phyloP scores from a whole-genome alignment of 2,329 filamentous ascomycete genomes.

The Pestalotiopsis sp. region DNA sequence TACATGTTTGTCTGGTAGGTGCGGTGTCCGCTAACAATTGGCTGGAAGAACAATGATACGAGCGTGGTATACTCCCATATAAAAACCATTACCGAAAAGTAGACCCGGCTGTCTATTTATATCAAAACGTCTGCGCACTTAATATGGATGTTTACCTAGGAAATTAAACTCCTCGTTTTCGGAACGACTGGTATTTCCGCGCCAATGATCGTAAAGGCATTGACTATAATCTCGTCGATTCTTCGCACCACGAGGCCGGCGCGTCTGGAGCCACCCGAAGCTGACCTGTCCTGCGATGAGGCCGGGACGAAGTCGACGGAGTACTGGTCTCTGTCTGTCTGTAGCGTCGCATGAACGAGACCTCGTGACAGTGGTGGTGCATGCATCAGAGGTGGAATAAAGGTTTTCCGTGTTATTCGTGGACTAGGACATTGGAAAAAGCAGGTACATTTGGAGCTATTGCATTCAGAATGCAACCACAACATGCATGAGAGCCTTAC shows the following conservation, averaged over 20 bases:
- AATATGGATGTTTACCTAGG: neutral
- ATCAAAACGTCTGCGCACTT: neutral
- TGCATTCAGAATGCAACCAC: neutral
- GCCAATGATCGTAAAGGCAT: neutral
- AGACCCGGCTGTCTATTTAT: neutral
- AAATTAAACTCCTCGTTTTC: neutral
- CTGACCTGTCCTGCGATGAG: neutral
- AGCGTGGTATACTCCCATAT: neutral
- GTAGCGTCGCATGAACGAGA: neutral
- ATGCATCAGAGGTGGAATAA: neutral
- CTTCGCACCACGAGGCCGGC: neutral
- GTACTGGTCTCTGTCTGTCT: neutral
- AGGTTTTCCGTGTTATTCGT: neutral
- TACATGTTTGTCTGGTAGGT: conserved; percentile 3
- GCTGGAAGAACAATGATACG: neutral
- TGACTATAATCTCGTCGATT: neutral
- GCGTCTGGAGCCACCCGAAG: neutral
- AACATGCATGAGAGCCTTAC: neutral
- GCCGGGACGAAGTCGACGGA: too few species aligned
- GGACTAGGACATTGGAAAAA: neutral
- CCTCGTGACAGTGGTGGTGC: neutral
- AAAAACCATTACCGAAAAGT: neutral
- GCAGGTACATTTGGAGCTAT: neutral
- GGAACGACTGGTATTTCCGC: neutral
- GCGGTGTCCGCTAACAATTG: neutral